A percentile compares a stretch with the other conserved stretches of the same genome.
Conservation (phyloP, 768 basidiomycete genomes). For the Amanita brunnescens region DNA sequence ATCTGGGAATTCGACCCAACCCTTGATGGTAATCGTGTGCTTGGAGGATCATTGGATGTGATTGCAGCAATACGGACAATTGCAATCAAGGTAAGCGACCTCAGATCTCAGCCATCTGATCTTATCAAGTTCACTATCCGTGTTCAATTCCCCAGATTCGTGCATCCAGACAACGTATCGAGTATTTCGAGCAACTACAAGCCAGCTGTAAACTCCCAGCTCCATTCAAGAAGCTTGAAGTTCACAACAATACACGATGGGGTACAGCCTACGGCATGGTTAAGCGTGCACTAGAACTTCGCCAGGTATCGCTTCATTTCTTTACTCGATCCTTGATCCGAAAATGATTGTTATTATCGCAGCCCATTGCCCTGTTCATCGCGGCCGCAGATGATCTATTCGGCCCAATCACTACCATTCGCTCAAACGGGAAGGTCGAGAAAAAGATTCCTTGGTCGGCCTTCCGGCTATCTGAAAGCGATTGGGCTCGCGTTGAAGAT, state of each 20-base stretch:
- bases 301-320: slow-evolving; percentile 7
- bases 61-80: slow-evolving; percentile 21
- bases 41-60: slow-evolving; percentile 20
- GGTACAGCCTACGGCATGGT: slow-evolving; percentile 17
- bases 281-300: slow-evolving; percentile 8
- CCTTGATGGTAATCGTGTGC: slow-evolving; percentile 15
- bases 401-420: slow-evolving; percentile 22
- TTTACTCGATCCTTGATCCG: not conserved
- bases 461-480: slow-evolving; percentile 13
- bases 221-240: slow-evolving; percentile 11
- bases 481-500: slow-evolving; percentile 17
- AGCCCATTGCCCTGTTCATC: slow-evolving; percentile 11
- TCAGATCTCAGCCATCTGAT: slow-evolving; percentile 3
- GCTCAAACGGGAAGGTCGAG: slow-evolving; percentile 9
- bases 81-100: slow-evolving; percentile 20
- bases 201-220: slow-evolving; percentile 1
- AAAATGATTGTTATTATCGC: not conserved
- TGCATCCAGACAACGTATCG: slow-evolving; percentile 13
- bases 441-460: slow-evolving; percentile 22
- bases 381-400: slow-evolving; percentile 17
- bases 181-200: slow-evolving; percentile 13
- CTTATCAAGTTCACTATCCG: too few relatives aligned
- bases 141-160: slow-evolving; percentile 9
- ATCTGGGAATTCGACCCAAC: slow-evolving; percentile 28
- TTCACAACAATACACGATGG: slow-evolving; percentile 18